Evolutionary conservation across 2,329 filamentous ascomycete species (phyloP), one percentile per base, ranked within the genome.

Genomic region (Huntiella decipiens): DNA sequence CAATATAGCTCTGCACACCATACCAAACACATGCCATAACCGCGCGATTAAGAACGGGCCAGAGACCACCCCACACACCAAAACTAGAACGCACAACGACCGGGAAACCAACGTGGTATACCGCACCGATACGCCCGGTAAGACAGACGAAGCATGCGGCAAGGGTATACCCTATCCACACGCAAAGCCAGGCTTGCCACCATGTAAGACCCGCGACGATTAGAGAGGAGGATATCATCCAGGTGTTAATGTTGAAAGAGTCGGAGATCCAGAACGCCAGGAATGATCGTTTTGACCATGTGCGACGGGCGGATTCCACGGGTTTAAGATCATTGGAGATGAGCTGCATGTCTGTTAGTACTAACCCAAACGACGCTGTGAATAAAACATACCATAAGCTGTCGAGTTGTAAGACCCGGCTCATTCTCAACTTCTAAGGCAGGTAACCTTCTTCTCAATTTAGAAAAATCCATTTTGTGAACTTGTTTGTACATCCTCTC

Each of bases 121-220:
- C 74, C 6, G 86, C 82, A 49, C 86, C 87, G 43, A 93, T 87
- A 42, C 84, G 77, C 52, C 83, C 85, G 4, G 82, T 92, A 52
- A 79, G 51, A 55, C 76, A 80, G 52, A 92, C 71, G 61, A 94
- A 92, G 57, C 64, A 65, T 31, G 70, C 83, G 0, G 85, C 75
- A 52, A 93, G 77, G 35, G 75, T 67, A 57, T 94, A 93, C 46
- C 87, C 86, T 22, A 87, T 63, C 79, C 85, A 88, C 38, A 94
- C 82, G 56, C 82, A 86, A n/a, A 85, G 63, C 79, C 81, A 85
- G 2, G 82, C 79, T 63, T 93, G 84, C 85, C 85, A 93, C 85
- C 85, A 93, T 5, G 82, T 83, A 16, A 92, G 67, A 10, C 84
- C 83, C 41, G 64, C 67, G 1, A 79, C 72, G 32, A 92, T 83